Evolutionary conservation across 1,139 yeast species (phyloP).

Genomic region (Geotrichum histeridarum): DNA sequence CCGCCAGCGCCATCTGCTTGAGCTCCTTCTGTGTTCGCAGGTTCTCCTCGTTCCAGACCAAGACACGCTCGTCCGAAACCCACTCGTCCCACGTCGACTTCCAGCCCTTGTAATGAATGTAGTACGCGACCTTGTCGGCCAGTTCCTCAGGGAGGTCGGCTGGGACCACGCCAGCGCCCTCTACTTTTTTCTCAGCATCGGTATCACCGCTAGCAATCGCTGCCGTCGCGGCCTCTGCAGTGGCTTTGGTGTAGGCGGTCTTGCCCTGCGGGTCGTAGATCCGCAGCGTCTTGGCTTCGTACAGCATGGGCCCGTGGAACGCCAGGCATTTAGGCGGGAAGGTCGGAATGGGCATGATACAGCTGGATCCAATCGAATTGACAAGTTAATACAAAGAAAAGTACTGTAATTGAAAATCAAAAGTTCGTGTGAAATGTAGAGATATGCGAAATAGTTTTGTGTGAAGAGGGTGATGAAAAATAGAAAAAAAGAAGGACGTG

Average conservation of each 20-base stretch:
- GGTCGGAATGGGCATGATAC: constrained; percentile 17
- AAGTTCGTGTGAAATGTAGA: too few relatives aligned
- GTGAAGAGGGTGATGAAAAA: too few relatives aligned
- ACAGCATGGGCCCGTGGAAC: constrained; percentile 84
- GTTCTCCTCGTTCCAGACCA: constrained; percentile 67
- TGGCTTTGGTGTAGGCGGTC: constrained; percentile 25
- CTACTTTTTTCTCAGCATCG: constrained; percentile 1
- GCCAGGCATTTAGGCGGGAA: constrained; percentile 53
- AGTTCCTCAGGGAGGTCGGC: constrained; percentile 47
- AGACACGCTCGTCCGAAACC: constrained; percentile 68
- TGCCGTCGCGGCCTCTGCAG: constrained; percentile 23
- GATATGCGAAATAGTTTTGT: too few relatives aligned
- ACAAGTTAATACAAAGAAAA: too few relatives aligned
- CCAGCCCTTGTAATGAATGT: constrained; percentile 93
- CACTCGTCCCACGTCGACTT: constrained; percentile 95
- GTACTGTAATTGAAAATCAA: too few relatives aligned
- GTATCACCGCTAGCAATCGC: constrained; percentile 19
- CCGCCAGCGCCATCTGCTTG: constrained; percentile 46
- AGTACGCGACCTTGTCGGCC: constrained; percentile 46
- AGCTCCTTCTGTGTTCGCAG: constrained; percentile 59
- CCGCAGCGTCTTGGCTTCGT: constrained; percentile 77
- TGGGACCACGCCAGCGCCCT: constrained; percentile 23
- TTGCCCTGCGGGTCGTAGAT: constrained; percentile 53
- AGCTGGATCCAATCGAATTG: too few relatives aligned
- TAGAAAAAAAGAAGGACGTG: too few relatives aligned